Percentiles rank a stretch among this genome's conserved stretches.
Evolutionary conservation across 768 basidiomycete genomes (phyloP).

Genomic region (Termitomyces sp.): DNA sequence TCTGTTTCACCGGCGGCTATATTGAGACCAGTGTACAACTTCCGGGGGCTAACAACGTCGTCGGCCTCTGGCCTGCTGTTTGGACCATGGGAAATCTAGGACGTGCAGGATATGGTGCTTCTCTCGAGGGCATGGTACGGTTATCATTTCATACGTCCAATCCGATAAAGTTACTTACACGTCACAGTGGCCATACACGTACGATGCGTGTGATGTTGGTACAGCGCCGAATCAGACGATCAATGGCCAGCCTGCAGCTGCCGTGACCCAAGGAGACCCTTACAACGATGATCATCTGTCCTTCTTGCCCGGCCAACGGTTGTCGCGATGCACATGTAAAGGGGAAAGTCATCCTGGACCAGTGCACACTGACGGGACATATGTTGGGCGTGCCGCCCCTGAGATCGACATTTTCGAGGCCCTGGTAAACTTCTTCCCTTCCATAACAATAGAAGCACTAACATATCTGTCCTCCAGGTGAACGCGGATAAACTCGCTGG

Average conservation of each 20-base stretch:
- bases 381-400: slow-evolving; percentile 79
- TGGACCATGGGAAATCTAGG: slow-evolving; percentile 75
- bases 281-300: slow-evolving; percentile 47
- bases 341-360: slow-evolving; percentile 87
- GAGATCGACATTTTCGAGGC: slow-evolving; percentile 94
- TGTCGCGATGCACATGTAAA: slow-evolving; percentile 84
- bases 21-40: slow-evolving; percentile 62
- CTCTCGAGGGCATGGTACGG: slow-evolving; percentile 73
- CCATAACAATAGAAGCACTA: background rate
- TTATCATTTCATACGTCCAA: background rate
- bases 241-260: slow-evolving; percentile 62
- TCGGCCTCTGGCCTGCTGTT: slow-evolving; percentile 74
- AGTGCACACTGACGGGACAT: slow-evolving; percentile 65
- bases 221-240: slow-evolving; percentile 79
- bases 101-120: slow-evolving; percentile 83
- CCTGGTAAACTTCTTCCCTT: slow-evolving; percentile 34
- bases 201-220: slow-evolving; percentile 82
- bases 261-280: slow-evolving; percentile 57
- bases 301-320: slow-evolving; percentile 75
- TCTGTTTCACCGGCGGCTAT: slow-evolving; percentile 85
- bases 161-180: background rate
- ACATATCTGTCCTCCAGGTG: slow-evolving; percentile 30
- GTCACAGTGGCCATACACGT: slow-evolving; percentile 75
- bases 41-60: slow-evolving; percentile 63
- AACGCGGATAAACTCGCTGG: slow-evolving; percentile 40